A percentile compares a stretch with the other conserved stretches of the same genome.
Evolutionary conservation across 345 rosid genomes (phyloP).

Genomic region (Limnanthes douglasii): DNA sequence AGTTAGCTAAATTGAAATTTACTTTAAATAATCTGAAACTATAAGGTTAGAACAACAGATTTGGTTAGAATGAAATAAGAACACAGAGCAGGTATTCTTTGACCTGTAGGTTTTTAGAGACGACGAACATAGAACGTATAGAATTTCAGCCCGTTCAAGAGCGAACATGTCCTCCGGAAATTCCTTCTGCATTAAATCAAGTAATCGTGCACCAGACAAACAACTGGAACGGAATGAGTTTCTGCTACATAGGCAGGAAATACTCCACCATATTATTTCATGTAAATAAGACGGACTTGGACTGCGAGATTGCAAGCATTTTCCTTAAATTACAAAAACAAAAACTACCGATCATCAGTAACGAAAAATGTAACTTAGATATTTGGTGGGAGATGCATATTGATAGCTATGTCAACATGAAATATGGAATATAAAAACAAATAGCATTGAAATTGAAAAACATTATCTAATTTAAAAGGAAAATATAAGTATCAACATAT

Average conservation of each 20-base stretch:
- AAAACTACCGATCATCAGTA: constrained; percentile 7
- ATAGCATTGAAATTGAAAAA: too few species aligned
- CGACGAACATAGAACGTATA: constrained; percentile 52
- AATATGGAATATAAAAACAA: not conserved
- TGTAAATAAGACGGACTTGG: constrained; percentile 50
- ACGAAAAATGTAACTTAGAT: constrained; percentile 7
- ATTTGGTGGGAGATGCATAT: too few species aligned
- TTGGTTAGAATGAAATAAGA: too few species aligned
- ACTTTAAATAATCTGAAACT: too few species aligned
- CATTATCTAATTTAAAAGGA: too few species aligned
- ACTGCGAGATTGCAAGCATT: constrained; percentile 36
- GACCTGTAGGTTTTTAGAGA: constrained; percentile 31
- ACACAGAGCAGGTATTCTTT: constrained; percentile 42
- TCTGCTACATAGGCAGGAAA: constrained; percentile 32
- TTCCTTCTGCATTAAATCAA: constrained; percentile 58
- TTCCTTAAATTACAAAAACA: constrained; percentile 62
- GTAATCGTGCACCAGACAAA: constrained; percentile 22
- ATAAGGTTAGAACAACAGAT: too few species aligned
- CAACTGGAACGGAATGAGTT: constrained; percentile 16
- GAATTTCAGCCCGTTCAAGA: constrained; percentile 51
- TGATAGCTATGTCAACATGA: too few species aligned
- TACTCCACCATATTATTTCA: constrained; percentile 39
- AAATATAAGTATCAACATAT: too few species aligned
- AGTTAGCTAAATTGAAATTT: too few species aligned
- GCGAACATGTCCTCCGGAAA: constrained; percentile 39